These are phyloP conservation scores for Tetracentron sinense DNA, from an alignment of 164 flowering plant genomes.

Conservation along the genomic window DNA sequence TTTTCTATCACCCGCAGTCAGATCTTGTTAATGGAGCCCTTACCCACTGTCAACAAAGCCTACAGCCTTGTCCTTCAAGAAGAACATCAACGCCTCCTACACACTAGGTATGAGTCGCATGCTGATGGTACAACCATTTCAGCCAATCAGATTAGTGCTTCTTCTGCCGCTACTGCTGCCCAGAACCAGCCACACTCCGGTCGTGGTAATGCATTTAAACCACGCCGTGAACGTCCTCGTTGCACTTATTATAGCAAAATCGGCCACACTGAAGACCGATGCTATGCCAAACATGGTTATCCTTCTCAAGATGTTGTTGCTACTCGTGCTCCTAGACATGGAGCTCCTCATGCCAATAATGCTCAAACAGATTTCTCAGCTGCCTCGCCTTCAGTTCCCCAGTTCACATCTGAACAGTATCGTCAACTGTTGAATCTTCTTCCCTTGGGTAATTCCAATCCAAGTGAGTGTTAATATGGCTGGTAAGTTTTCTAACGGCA, in stretches of 20 bases:
- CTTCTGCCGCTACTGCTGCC: not conserved
- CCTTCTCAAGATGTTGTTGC: not conserved
- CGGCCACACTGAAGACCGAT: not conserved
- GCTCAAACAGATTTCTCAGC: too few species aligned
- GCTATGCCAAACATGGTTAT: not conserved
- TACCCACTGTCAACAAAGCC: not conserved
- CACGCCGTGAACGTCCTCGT: not conserved
- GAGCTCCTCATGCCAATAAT: too few species aligned
- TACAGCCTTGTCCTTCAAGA: slow-evolving; percentile 1
- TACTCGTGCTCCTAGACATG: too few species aligned
- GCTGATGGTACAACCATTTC: not conserved
- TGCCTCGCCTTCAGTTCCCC: too few species aligned
- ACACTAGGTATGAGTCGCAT: not conserved
- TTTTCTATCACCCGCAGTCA: not conserved
- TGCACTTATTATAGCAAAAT: not conserved
- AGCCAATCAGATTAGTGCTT: not conserved
- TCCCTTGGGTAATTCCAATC: not conserved
- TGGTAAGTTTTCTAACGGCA: not conserved
- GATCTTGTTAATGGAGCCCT: slow-evolving; percentile 3
- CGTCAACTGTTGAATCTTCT: not conserved
- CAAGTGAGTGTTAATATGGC: not conserved
- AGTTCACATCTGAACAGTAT: not conserved
- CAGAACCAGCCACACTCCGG: not conserved
- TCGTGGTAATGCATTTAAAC: not conserved
- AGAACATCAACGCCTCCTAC: slow-evolving; percentile 3